Conservation (phyloP, 2,329 filamentous ascomycete species). For the Arthrocladium fulminans region DNA sequence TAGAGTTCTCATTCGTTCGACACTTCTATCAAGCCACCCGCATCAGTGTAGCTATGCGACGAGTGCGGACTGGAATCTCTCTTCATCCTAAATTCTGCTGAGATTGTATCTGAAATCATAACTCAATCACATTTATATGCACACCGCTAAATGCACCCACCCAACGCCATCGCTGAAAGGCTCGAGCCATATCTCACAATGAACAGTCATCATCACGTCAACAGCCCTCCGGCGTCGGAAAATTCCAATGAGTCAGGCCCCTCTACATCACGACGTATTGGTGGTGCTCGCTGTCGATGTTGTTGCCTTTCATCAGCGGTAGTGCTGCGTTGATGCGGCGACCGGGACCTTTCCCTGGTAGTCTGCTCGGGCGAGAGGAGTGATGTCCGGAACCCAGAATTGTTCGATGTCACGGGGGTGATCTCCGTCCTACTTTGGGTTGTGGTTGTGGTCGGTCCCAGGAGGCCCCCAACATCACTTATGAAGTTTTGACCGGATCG, state of each 20-base stretch:
- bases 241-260: constrained; percentile 29
- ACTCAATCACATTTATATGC: neutral
- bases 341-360: constrained; percentile 1
- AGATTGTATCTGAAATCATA: neutral
- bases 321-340: constrained; percentile 21
- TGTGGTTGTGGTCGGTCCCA: constrained; percentile 12
- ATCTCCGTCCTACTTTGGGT: constrained; percentile 13
- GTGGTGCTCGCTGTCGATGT: constrained; percentile 39
- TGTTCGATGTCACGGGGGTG: constrained; percentile 5
- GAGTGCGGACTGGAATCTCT: neutral
- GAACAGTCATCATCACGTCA: constrained; percentile 14
- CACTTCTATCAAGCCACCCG: no score
- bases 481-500: constrained; percentile 20
- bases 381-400: neutral
- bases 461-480: constrained; percentile 22
- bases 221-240: constrained; percentile 22
- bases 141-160: neutral
- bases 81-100: neutral
- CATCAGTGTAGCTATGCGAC: no score
- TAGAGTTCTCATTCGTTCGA: no score
- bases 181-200: neutral
- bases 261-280: constrained; percentile 30
- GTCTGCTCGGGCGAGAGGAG: neutral
- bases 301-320: constrained; percentile 25
- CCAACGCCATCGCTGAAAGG: constrained; percentile 20